Conservation (phyloP, 2,329 filamentous ascomycete genomes). For the Epichloe aotearoae region DNA sequence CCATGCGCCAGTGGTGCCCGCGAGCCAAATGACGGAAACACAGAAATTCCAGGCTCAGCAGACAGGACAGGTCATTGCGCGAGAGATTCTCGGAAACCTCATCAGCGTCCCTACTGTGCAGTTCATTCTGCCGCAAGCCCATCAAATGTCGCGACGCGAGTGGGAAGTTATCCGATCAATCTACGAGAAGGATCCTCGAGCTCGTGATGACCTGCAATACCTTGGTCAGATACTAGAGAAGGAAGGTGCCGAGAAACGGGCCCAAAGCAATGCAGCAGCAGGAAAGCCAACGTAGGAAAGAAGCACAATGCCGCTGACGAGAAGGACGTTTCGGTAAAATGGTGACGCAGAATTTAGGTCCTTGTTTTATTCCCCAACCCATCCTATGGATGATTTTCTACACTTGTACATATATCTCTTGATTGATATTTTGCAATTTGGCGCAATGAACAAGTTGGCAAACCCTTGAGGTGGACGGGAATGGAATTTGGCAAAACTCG, state of each 20-base stretch:
- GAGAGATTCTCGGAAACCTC: constrained; percentile 49
- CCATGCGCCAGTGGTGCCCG: constrained; percentile 3
- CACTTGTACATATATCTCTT: too few relatives aligned
- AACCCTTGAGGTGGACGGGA: too few relatives aligned
- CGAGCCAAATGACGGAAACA: constrained; percentile 17
- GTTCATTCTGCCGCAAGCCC: constrained; percentile 56
- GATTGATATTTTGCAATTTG: too few relatives aligned
- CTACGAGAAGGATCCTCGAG: constrained; percentile 49
- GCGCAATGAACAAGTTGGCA: too few relatives aligned
- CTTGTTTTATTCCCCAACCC: neutral
- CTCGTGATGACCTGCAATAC: constrained; percentile 47
- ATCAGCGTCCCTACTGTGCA: constrained; percentile 51
- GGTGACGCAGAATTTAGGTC: neutral
- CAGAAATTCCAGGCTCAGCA: constrained; percentile 30
- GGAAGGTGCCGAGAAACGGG: constrained; percentile 20
- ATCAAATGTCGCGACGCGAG: constrained; percentile 55
- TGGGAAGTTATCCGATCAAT: constrained; percentile 62
- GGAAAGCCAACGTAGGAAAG: constrained; percentile 1
- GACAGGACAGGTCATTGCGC: constrained; percentile 43
- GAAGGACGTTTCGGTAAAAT: neutral
- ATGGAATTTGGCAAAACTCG: neutral
- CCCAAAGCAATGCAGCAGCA: constrained; percentile 3
- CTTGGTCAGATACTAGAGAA: constrained; percentile 43
- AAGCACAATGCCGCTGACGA: neutral
- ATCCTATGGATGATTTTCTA: neutral